Conservation (phyloP, 345 rosid genomes). For the Citrus sp. region DNA sequence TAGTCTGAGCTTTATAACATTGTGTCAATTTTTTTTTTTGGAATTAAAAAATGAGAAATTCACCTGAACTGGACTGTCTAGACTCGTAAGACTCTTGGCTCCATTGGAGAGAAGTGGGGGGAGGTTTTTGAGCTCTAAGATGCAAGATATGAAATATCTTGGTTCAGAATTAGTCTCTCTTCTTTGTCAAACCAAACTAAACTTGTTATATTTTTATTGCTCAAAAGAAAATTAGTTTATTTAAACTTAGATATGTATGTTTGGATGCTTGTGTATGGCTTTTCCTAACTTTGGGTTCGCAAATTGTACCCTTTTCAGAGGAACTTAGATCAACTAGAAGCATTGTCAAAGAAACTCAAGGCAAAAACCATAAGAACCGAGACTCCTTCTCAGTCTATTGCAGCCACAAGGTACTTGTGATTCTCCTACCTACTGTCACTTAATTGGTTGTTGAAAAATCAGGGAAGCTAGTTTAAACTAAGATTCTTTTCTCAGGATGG, state of each 20-base stretch:
- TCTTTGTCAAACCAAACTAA: neutral
- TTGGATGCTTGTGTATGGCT: conserved; percentile 3
- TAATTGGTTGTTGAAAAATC: conserved; percentile 6
- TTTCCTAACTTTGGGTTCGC: conserved; percentile 12
- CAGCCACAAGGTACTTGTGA: conserved; percentile 79
- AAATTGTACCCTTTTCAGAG: conserved; percentile 49
- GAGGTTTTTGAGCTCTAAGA: neutral
- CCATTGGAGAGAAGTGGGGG: neutral
- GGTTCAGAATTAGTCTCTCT: neutral
- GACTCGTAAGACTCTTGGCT: neutral
- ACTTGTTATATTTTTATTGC: neutral
- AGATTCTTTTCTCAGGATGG: neutral
- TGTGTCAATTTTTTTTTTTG: neutral
- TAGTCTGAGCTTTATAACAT: neutral
- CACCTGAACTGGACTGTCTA: neutral
- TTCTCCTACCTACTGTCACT: neutral
- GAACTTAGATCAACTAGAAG: conserved; percentile 91
- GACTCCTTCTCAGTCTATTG: conserved; percentile 91
- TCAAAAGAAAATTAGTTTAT: neutral
- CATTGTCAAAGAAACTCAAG: conserved; percentile 92
- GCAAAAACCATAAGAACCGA: conserved; percentile 83
- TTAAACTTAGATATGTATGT: neutral
- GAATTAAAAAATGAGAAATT: neutral
- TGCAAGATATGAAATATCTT: neutral
- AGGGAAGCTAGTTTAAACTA: neutral